Conservation (phyloP, 176 grass and related monocot species). For the Coix lacrymajobi region DNA sequence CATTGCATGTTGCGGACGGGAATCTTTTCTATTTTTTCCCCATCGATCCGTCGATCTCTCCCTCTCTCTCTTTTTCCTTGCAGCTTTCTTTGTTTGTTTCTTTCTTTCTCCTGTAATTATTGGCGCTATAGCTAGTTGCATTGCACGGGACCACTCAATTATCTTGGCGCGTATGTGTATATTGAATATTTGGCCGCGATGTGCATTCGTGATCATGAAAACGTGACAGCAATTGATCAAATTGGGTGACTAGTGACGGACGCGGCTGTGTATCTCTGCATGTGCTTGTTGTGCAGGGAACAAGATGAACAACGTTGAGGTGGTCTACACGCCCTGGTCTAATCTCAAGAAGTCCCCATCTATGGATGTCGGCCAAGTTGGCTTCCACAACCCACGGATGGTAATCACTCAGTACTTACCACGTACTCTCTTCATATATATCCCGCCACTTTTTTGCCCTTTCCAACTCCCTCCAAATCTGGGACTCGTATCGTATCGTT, state of each 20-base stretch:
- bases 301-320: conserved; percentile 92
- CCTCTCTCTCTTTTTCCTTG: background rate
- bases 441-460: background rate
- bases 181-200: background rate
- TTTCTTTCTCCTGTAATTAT: conserved; percentile 31
- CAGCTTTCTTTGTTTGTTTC: background rate
- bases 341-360: conserved; percentile 94
- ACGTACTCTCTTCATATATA: background rate
- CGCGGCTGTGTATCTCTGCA: background rate
- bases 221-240: background rate
- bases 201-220: conserved; percentile 24
- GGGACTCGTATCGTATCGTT: no score
- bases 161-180: conserved; percentile 1
- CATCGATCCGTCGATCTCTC: background rate
- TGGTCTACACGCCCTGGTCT: conserved; percentile 93
- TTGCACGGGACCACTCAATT: conserved; percentile 21
- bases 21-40: background rate
- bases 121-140: conserved; percentile 11
- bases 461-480: background rate
- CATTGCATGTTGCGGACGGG: background rate
- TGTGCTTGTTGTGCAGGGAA: conserved; percentile 66
- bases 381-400: conserved; percentile 78
- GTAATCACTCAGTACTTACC: conserved; percentile 28
- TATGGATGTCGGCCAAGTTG: conserved; percentile 99
- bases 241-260: background rate